Evolutionary conservation across 148 eudicot species (phyloP), one percentile per base, ranked within the genome.

Genomic region (Vaccinium vitisidaea): DNA sequence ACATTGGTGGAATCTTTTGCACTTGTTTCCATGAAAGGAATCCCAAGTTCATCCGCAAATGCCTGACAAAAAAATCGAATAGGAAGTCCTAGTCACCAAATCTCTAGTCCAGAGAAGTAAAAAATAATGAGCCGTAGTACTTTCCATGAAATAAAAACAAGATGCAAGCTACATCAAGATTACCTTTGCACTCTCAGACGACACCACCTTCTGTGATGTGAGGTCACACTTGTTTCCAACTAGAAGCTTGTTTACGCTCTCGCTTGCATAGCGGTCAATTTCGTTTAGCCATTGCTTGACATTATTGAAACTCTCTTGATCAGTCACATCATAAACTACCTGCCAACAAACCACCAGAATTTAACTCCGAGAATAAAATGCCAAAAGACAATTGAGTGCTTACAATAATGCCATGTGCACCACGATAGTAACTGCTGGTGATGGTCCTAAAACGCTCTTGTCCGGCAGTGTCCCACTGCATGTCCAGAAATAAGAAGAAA

Each of bases 401-500:
- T 86, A 93, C 96, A 81, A 93, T 93, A 85, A 93, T 93, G 39
- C 96, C 96, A 85, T 93, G 96, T 71, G 96, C 96, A 81, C 96
- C 94, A 36, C 96, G 92, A 78, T 93, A 93, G 87, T 93, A 93
- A 88, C 96, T 93, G 88, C 94, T 93, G 30, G 96, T 93, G 73
- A 93, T 93, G 69, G 96, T 93, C 84, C 96, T 89, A 84, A 93
- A 93, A 56, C 96, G 93, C 84, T 94, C 97, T 90, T 94, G 97
- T 73, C 97, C 97, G 84, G 94, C 94, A 84, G 97, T 94, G 77
- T 94, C 97, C 97, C 97, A 94, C 97, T 94, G 88, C 75, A 84
- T 54, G 77, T 18, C 69, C 85, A 82, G 12, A 46, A 12, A 21
- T 19, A 27, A 48, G 52, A 32, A 52, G 36, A 54, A 80, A 81